Evolutionary conservation across 768 basidiomycete species (phyloP).

Genomic region (Lepiota subincarnata): DNA sequence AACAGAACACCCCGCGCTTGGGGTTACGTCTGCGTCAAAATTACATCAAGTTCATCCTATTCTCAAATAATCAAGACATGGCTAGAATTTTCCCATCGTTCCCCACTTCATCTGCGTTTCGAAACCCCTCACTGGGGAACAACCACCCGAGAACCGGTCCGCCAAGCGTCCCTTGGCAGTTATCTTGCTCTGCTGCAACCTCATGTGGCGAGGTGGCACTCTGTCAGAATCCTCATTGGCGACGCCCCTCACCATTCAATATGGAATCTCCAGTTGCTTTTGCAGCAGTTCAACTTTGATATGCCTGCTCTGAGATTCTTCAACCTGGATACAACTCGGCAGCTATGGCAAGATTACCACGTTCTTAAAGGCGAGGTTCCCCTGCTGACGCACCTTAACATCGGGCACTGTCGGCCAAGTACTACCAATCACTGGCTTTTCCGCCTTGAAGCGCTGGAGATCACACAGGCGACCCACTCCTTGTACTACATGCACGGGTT

Average conservation of each 20-base stretch:
- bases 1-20: constrained; percentile 3
- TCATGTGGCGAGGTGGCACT: constrained; percentile 7
- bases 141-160: constrained; percentile 1
- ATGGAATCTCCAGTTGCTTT: constrained; percentile 12
- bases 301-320: constrained; percentile 9
- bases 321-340: constrained; percentile 10
- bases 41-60: not conserved
- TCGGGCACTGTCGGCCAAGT: constrained; percentile 12
- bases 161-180: not conserved
- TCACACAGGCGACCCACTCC: constrained; percentile 6
- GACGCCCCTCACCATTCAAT: constrained; percentile 9
- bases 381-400: not conserved
- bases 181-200: constrained; percentile 6
- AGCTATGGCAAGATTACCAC: constrained; percentile 11
- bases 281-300: constrained; percentile 14
- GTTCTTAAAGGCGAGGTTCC: constrained; percentile 5
- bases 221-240: constrained; percentile 5
- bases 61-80: constrained; percentile 6
- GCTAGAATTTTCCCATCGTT: constrained; percentile 1
- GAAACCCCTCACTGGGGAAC: constrained; percentile 11
- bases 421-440: constrained; percentile 10
- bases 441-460: constrained; percentile 6
- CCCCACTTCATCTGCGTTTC: constrained; percentile 4
- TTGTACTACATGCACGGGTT: constrained; percentile 10
- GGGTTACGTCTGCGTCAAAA: constrained; percentile 9